Evolutionary conservation across 257 asterid species (phyloP).

Genomic region (Solanum pinnatisectum): DNA sequence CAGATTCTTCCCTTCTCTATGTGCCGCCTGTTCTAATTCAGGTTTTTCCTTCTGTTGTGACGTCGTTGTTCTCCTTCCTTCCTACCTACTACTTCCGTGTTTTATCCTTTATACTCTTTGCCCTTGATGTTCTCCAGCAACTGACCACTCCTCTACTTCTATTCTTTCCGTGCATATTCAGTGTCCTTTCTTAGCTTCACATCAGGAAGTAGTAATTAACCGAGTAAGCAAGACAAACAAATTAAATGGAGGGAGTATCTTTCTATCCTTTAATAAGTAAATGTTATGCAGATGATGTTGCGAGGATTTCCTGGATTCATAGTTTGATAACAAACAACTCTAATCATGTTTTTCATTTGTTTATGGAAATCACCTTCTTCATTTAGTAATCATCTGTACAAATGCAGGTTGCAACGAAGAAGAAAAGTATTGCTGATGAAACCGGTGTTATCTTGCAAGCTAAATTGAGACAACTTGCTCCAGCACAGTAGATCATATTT

Average conservation of each 20-base stretch:
- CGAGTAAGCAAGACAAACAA: neutral
- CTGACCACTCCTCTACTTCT: neutral
- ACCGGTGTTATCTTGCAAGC: slow-evolving; percentile 70
- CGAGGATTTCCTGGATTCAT: neutral
- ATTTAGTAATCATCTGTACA: neutral
- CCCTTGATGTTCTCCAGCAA: neutral
- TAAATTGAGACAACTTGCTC: slow-evolving; percentile 49
- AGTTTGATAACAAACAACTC: neutral
- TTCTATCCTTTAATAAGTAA: neutral
- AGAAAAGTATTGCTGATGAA: slow-evolving; percentile 79
- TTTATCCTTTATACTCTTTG: neutral
- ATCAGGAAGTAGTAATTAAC: neutral
- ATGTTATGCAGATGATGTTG: neutral
- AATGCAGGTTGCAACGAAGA: slow-evolving; percentile 69
- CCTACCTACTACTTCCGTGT: neutral
- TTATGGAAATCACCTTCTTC: neutral
- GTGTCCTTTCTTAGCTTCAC: neutral
- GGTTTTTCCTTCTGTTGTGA: neutral
- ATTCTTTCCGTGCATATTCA: neutral
- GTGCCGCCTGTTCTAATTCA: neutral
- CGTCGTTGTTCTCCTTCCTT: neutral
- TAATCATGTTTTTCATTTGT: neutral
- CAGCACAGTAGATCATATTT: slow-evolving; percentile 21
- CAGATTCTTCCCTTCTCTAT: neutral
- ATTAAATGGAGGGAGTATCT: neutral